Conservation (phyloP, 2,329 filamentous ascomycete species). For the Colletotrichum aenigma region DNA sequence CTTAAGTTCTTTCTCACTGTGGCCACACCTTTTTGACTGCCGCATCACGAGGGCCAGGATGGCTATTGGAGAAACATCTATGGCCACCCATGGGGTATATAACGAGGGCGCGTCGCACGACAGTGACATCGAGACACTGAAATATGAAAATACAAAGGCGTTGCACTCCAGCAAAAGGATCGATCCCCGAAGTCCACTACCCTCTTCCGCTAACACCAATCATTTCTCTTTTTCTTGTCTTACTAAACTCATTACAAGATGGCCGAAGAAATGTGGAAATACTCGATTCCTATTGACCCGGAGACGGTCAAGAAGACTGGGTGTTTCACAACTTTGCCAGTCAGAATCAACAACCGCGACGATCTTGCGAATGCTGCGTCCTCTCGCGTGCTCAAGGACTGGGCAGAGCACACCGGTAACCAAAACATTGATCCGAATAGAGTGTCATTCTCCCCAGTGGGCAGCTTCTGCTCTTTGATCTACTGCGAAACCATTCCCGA, state of each 20-base stretch:
- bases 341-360: neutral
- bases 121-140: neutral
- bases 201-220: neutral
- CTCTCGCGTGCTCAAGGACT: neutral
- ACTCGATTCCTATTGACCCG: neutral
- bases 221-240: neutral
- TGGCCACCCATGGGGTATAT: too few species aligned
- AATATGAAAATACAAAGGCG: neutral
- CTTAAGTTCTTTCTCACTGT: too few species aligned
- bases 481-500: neutral
- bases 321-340: neutral
- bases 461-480: neutral
- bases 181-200: too few species aligned
- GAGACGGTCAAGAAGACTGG: neutral
- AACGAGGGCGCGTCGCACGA: neutral
- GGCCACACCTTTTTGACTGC: too few species aligned
- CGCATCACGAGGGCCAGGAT: rapidly evolving
- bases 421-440: neutral
- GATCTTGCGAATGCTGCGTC: neutral
- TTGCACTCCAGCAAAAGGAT: neutral
- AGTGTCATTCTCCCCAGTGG: neutral
- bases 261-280: neutral
- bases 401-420: neutral
- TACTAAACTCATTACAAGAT: neutral
- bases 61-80: too few species aligned